Conservation (phyloP, 495 filamentous ascomycete genomes). For the Podospora bellae-mahoneyi region DNA sequence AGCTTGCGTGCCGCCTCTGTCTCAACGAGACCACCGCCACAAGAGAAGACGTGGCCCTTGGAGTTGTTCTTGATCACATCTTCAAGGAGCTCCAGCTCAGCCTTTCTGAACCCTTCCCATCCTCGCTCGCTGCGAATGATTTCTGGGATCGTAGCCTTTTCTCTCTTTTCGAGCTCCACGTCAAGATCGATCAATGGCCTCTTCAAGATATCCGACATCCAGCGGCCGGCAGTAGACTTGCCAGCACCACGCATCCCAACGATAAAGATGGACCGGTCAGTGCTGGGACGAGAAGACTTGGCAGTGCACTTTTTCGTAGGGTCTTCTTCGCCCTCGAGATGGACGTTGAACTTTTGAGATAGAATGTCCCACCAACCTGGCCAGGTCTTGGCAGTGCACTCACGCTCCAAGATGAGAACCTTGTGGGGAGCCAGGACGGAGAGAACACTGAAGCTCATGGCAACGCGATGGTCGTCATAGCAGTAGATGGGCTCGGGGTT, state of each 20-base stretch:
- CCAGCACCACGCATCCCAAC: slow-evolving; percentile 98
- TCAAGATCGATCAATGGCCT: slow-evolving; percentile 85
- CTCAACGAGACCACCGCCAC: slow-evolving; percentile 91
- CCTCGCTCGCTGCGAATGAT: slow-evolving; percentile 69
- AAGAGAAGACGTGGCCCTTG: slow-evolving; percentile 79
- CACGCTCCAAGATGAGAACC: slow-evolving; percentile 78
- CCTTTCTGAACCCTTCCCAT: slow-evolving; percentile 85
- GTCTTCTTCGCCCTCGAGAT: slow-evolving; percentile 68
- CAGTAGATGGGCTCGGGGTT: slow-evolving; percentile 76
- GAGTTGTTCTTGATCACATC: slow-evolving; percentile 70
- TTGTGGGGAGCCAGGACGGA: slow-evolving; percentile 69
- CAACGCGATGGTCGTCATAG: slow-evolving; percentile 97
- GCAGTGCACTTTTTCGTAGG: slow-evolving; percentile 37
- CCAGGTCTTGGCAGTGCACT: slow-evolving; percentile 99
- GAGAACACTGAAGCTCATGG: slow-evolving; percentile 97
- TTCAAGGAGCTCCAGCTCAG: slow-evolving; percentile 72
- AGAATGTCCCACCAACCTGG: slow-evolving; percentile 97
- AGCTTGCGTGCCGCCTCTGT: slow-evolving; percentile 75
- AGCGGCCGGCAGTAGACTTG: slow-evolving; percentile 88
- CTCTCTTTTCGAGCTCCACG: slow-evolving; percentile 69
- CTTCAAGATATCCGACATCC: slow-evolving; percentile 70
- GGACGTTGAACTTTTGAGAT: slow-evolving; percentile 67
- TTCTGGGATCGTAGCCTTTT: slow-evolving; percentile 75
- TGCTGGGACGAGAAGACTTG: slow-evolving; percentile 37
- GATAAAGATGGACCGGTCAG: slow-evolving; percentile 73